Base-by-base conservation (phyloP, 2,329 filamentous ascomycete genomes). In the Neofusicoccum sp. region DNA sequence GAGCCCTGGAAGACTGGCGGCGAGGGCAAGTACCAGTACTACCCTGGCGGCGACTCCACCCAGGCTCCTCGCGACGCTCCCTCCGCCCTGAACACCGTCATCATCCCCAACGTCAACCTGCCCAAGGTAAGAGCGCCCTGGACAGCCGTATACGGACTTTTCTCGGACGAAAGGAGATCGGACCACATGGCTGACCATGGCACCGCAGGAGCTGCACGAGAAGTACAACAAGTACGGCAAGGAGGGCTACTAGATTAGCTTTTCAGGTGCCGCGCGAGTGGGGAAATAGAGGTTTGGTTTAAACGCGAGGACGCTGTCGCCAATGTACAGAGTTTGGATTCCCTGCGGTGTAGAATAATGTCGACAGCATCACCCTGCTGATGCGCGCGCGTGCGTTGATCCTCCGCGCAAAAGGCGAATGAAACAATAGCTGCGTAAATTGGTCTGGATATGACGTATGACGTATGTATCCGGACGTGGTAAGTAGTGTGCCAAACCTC, bases 211-310 rank as follows among this genome's bases (percentile, higher is more conserved):
- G 73, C 87, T 97, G 68, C 95, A 99, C 83, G 95, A 99, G 72
- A 90, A 90, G 83, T 98, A 90, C 88, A 99, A 99, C 91, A 99
- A 99, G 86, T 98, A 92, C 88, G 95, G 95, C 80, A 98, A 98
- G 88, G 95, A 98, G 71, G 93, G 92, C 71, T 98, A 90, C 81
- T 77, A 71, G 48, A 60, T 37, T 54, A 56, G 29, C 33, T 44
- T 56, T 11, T 7, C 41, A 49, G 14, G 22, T 4, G 1, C 12
- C 5, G 36, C 33, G 39, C 16, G 7, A 4, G 36, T 14, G 29
- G 41, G 28, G 47, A 52, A 44, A 47, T 61, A 47, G 56, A 64
- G 48, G 43, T 41, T 48, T 54, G 49, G 52, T n/a, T 39, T 34
- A 41, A 29, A 49, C 37, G 41, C 28, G 39, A 44, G 34, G 14